Evolutionary conservation across 2,329 filamentous ascomycete genomes (phyloP), one percentile per base, ranked within the genome.

Genomic region (Aureobasidium zeae): DNA sequence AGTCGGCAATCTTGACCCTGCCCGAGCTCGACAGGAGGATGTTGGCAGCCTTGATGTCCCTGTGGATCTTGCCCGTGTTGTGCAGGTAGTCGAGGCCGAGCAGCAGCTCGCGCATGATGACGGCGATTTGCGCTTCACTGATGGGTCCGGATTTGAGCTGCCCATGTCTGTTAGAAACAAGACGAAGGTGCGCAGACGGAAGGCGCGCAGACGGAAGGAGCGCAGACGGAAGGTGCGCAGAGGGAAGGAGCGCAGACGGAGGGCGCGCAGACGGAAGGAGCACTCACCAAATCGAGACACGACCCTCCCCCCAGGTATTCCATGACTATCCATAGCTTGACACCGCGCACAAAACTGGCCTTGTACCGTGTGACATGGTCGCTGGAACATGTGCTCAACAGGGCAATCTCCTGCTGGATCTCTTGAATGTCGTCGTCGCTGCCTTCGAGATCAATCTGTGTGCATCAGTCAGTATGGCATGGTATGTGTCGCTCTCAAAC

Each of bases 261-360:
- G n/a, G n/a, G n/a, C n/a, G n/a, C n/a, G n/a, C n/a, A n/a, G n/a
- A n/a, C n/a, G n/a, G n/a, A n/a, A 9, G 29, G 30, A n/a, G 16
- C 12, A 15, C 71, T 56, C 75, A 94, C 85, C 70, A 98, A 64
- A 62, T 98, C 91, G 52, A 95, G 73, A 61, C 91, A 95, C 13
- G 91, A 96, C 29, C 91, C 91, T 51, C 91, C 91, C 5, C 91
- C 91, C 9, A 98, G 70, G 59, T 83, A 98, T 64, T 98, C 91
- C 91, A 98, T 98, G 47, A 96, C 86, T 59, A 98, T 98, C 91
- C 91, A 98, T 70, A 98, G 70, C 67, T 96, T 98, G 61, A 88
- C 84, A 19, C 91, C 91, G 54, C 86, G 79, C n/a, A 96, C 75
- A 63, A 96, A 98, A 59, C 88, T 95, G 16, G 86, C 84, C 62